phyloP scores from a whole-genome alignment of 805 yeast genomes.

The Metahyphopichia silvanorum region DNA sequence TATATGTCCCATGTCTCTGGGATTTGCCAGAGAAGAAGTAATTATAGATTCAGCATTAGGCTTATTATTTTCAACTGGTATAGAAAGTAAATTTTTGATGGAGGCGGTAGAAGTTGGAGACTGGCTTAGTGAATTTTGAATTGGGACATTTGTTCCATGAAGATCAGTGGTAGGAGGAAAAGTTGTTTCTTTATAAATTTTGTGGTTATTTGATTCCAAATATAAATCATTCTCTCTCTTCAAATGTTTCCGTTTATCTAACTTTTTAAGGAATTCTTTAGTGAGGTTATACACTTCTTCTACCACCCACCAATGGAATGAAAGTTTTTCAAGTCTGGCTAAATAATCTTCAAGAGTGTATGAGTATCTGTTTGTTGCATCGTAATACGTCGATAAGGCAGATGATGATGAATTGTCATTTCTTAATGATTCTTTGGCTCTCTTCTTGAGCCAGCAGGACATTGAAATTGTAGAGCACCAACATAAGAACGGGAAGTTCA shows the following conservation, averaged over 20 bases:
- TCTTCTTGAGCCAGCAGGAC: constrained; percentile 20
- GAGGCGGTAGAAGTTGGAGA: not conserved
- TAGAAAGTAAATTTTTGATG: not conserved
- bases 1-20: not conserved
- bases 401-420: constrained; percentile 1
- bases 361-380: constrained; percentile 2
- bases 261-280: constrained; percentile 16
- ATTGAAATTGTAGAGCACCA: constrained; percentile 24
- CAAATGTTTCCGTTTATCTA: constrained; percentile 5
- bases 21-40: not conserved
- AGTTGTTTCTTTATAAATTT: not conserved
- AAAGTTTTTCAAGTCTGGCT: constrained; percentile 15
- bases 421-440: constrained; percentile 9
- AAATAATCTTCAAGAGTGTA: constrained; percentile 17
- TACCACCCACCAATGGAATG: constrained; percentile 23
- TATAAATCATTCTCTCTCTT: constrained; percentile 2
- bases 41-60: not conserved
- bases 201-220: constrained; percentile 1
- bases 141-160: not conserved
- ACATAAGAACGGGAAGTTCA: constrained; percentile 24
- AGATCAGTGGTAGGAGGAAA: not conserved
- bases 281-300: constrained; percentile 23
- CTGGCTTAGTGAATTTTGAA: not conserved
- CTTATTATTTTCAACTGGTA: not conserved
- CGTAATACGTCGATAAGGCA: constrained; percentile 2